Conservation (phyloP, 2,329 filamentous ascomycete species). For the Colletotrichum caudatum region DNA sequence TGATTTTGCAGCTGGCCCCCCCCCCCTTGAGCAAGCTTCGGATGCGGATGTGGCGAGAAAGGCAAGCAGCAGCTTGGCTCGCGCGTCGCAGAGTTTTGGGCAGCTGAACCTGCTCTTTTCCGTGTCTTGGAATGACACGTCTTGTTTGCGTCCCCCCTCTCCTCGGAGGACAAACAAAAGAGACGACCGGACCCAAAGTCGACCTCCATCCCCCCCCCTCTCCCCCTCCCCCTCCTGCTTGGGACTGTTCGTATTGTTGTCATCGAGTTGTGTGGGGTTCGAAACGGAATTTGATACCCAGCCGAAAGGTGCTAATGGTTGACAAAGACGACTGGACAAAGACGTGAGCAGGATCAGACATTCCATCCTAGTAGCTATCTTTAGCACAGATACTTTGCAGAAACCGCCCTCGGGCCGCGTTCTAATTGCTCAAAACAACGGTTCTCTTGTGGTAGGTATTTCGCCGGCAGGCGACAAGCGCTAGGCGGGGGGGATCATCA, state of each 20-base stretch:
- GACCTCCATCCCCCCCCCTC: neutral
- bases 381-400: neutral
- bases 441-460: neutral
- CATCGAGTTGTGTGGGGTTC: neutral
- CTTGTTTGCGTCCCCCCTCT: slow-evolving; percentile 26
- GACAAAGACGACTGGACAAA: neutral
- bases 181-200: neutral
- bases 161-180: slow-evolving; percentile 19
- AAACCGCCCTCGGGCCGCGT: neutral
- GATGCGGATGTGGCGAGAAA: slow-evolving; percentile 25
- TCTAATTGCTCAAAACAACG: neutral
- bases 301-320: neutral
- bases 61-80: slow-evolving; percentile 8
- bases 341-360: neutral
- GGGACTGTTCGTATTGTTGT: neutral
- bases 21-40: neutral
- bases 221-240: neutral
- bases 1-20: slow-evolving; percentile 8
- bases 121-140: slow-evolving; percentile 18
- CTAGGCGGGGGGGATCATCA: neutral
- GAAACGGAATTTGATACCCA: neutral
- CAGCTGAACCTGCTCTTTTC: slow-evolving; percentile 11
- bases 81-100: slow-evolving; percentile 4
- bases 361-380: neutral
- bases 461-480: neutral